Conservation (phyloP, 768 basidiomycete genomes). For the Aureoboletus auriporus region DNA sequence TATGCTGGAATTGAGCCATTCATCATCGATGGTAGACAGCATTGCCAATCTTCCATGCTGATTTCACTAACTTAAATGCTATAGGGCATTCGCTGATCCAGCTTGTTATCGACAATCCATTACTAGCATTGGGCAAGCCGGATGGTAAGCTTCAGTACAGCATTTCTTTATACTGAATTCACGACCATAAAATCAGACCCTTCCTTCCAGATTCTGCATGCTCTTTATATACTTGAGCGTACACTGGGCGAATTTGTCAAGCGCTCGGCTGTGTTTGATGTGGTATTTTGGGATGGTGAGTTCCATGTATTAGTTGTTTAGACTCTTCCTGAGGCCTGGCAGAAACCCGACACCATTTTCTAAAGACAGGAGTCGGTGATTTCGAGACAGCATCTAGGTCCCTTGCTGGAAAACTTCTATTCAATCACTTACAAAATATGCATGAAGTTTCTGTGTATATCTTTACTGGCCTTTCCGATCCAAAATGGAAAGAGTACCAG, state of each 20-base stretch:
- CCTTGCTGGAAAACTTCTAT: conserved; percentile 50
- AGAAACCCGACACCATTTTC: conserved; percentile 45
- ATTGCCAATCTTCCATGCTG: not conserved
- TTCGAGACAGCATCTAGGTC: conserved; percentile 43
- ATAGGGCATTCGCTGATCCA: conserved; percentile 62
- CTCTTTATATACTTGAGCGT: conserved; percentile 50
- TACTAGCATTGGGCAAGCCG: conserved; percentile 53
- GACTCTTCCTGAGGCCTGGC: not conserved
- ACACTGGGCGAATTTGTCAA: conserved; percentile 44
- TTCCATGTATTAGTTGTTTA: not conserved
- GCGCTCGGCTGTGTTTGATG: conserved; percentile 53
- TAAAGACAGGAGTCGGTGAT: conserved; percentile 33
- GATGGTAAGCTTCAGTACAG: conserved; percentile 32
- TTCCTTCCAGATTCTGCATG: conserved; percentile 64
- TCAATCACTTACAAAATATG: conserved; percentile 42
- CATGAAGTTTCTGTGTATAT: conserved; percentile 40
- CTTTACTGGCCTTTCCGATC: conserved; percentile 45
- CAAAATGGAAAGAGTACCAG: conserved; percentile 46
- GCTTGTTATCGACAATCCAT: conserved; percentile 52
- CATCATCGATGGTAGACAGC: conserved; percentile 52
- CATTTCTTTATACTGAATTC: not conserved
- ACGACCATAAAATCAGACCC: conserved; percentile 32
- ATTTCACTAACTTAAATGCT: conserved; percentile 1
- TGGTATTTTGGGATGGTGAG: conserved; percentile 60
- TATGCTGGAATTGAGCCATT: conserved; percentile 68